phyloP scores from a whole-genome alignment of 805 yeast genomes.

The Gaillardinia entomophila region DNA sequence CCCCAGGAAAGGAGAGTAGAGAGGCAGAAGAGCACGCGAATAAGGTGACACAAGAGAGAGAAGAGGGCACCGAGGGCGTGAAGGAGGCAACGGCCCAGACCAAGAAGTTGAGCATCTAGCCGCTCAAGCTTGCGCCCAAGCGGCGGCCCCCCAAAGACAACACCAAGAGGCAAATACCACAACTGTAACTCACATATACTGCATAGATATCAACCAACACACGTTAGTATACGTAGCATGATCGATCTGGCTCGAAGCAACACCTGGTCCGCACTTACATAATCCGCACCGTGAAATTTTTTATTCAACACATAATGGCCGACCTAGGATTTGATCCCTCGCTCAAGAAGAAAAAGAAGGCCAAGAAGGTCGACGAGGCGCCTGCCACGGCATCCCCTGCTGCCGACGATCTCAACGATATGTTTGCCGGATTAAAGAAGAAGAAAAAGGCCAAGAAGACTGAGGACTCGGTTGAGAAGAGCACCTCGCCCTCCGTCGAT shows the following conservation, averaged over 20 bases:
- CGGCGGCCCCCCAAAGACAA: too few relatives aligned
- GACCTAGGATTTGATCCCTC: conserved; percentile 70
- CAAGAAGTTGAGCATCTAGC: conserved; percentile 17
- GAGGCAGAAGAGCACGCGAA: conserved; percentile 33
- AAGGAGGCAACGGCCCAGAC: conserved; percentile 37
- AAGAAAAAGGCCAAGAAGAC: conserved; percentile 67
- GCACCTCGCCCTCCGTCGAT: conserved; percentile 19
- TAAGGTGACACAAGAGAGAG: conserved; percentile 20
- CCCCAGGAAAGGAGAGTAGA: conserved; percentile 38
- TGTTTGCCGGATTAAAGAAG: conserved; percentile 67
- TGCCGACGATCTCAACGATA: conserved; percentile 44
- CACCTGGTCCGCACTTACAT: too few relatives aligned
- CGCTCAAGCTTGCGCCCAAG: too few relatives aligned
- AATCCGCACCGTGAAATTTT: background rate
- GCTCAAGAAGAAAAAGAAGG: conserved; percentile 76
- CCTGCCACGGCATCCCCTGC: conserved; percentile 27
- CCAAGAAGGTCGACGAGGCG: conserved; percentile 39
- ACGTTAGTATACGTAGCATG: too few relatives aligned
- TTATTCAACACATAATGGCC: conserved; percentile 22
- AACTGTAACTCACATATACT: too few relatives aligned
- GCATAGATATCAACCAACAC: too few relatives aligned
- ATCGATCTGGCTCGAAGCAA: too few relatives aligned
- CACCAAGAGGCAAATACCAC: too few relatives aligned
- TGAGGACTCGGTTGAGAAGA: conserved; percentile 18
- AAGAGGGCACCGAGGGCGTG: conserved; percentile 44